Conservation (phyloP, 208 protist species). For the Entamoeba moshkovskii region DNA sequence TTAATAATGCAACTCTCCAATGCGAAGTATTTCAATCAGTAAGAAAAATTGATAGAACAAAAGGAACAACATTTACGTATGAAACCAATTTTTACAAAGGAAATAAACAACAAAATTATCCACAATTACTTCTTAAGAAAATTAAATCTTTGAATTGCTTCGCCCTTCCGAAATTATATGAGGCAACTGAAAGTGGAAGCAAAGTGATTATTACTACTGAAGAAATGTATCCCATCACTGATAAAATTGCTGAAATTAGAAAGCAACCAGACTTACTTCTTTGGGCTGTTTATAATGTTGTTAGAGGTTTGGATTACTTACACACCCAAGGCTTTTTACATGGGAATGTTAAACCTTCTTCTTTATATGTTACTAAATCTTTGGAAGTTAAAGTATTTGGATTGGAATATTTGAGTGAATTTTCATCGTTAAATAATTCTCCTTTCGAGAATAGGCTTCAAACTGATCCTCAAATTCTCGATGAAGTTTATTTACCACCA, state of each 20-base stretch:
- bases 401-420: neutral
- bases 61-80: neutral
- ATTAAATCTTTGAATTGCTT: neutral
- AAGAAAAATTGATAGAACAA: neutral
- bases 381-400: neutral
- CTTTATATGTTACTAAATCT: neutral
- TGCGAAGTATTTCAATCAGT: neutral
- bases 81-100: neutral
- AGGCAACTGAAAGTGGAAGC: neutral
- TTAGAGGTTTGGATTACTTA: neutral
- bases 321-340: neutral
- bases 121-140: neutral
- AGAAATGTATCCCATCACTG: neutral
- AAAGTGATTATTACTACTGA: neutral
- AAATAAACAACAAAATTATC: neutral
- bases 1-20: neutral
- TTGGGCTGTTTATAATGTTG: neutral
- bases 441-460: neutral
- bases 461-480: neutral
- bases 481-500: neutral
- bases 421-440: neutral
- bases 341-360: neutral
- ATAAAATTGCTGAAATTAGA: neutral
- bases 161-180: neutral
- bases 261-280: neutral